These are phyloP conservation scores for Emmonsia crescens DNA, from an alignment of 2,329 filamentous ascomycete species.

Conservation along the genomic window DNA sequence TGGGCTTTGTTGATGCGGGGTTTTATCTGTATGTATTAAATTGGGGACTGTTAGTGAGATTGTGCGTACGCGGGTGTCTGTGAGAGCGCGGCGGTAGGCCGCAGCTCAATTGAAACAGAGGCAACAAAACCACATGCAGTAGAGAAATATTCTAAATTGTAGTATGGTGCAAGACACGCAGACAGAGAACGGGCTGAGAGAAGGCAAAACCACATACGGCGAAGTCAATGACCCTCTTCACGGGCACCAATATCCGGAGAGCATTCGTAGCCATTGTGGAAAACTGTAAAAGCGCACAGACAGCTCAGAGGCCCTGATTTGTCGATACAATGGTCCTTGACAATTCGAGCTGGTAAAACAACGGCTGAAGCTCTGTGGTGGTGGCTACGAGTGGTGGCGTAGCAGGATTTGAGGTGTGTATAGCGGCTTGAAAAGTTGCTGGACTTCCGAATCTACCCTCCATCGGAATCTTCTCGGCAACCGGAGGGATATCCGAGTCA, in stretches of 20 bases:
- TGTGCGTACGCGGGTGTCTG: neutral
- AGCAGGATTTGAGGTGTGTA: neutral
- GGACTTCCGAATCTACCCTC: slow-evolving; percentile 3
- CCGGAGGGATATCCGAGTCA: slow-evolving; percentile 1
- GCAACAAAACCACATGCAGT: neutral
- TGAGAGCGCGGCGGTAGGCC: neutral
- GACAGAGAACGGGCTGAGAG: neutral
- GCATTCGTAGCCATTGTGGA: slow-evolving; percentile 33
- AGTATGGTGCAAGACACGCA: neutral
- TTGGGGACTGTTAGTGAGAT: neutral
- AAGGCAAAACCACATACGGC: slow-evolving; percentile 45
- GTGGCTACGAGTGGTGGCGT: neutral
- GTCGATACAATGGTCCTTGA: neutral
- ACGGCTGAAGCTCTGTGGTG: neutral
- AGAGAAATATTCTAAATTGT: neutral
- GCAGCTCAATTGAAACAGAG: neutral
- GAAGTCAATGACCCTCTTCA: slow-evolving; percentile 82
- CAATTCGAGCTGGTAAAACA: neutral
- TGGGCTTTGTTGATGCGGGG: slow-evolving; percentile 58
- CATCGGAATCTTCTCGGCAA: neutral
- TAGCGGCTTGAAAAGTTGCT: neutral
- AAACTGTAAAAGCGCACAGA: neutral
- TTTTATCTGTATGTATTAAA: slow-evolving; percentile 44
- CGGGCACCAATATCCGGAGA: slow-evolving; percentile 65
- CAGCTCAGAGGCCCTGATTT: neutral